Base-by-base conservation (phyloP, 1,284 basidiomycete species). In the Athelia psychrophila region DNA sequence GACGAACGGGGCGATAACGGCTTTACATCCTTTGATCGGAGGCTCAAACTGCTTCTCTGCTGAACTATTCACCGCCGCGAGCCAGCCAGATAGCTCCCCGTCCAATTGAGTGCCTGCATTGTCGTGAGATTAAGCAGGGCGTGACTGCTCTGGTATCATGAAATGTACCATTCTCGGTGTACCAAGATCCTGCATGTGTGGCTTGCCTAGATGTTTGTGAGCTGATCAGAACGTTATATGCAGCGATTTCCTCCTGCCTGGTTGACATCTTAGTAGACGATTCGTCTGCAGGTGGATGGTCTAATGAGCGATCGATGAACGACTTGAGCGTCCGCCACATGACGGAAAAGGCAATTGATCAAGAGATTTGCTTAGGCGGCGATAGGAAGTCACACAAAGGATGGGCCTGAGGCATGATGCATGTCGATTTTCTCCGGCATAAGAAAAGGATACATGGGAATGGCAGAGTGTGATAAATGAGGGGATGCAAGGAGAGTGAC, bases 1-100 rank as follows among this genome's bases (percentile, higher is more conserved):
- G 51, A 73, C 88, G 59, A 61, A 96, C 93, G 97, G 97, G n/a
- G 89, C 95, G 52, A 99, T 97, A 64, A 99, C 81, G 9, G 95
- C 96, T 69, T 93, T 96, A 64, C 88, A 92, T 13, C 84, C 81
- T 35, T 72, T 62, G 52, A 96, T 76, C 1, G 95, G 95, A 25
- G 82, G 79, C 0, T 60, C 52, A 52, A 80, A 87, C 3, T 67
- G 62, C 25, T 67, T 74, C 54, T 70, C 79, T 51, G 65, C 73
- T 27, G 73, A 61, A 6, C 81, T 66, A 18, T 74, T 64, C 2
- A 93, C 93, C 16, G 74, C 73, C 8, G 64, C 69, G 8, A 98
- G 77, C 81, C 88, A 92, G 22, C 60, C 58, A 1, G 75, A 63
- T 27, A 98, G 78, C 64, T 96, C 81, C 2, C 65, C 57, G 56